A percentile compares a stretch with the other conserved stretches of the same genome.
These are phyloP conservation scores for Metschnikowia orientalis DNA, from an alignment of 805 yeast genomes.

Conservation along the genomic window DNA sequence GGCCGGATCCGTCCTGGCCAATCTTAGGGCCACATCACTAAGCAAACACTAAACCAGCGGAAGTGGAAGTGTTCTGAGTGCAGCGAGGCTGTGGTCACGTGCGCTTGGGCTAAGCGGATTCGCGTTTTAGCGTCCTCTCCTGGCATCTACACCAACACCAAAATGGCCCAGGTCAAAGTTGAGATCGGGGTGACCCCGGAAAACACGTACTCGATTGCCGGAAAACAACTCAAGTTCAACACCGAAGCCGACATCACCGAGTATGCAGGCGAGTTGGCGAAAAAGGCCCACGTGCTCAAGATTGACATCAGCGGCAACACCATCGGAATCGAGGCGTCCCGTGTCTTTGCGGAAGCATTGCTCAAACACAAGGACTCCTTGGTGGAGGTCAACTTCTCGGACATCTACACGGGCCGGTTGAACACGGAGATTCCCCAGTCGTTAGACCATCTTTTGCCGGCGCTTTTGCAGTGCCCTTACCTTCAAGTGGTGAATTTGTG, in stretches of 20 bases:
- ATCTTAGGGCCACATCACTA: too few relatives aligned
- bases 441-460: constrained; percentile 66
- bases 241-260: constrained; percentile 67
- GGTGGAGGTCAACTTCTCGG: constrained; percentile 78
- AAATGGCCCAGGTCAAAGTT: constrained; percentile 24
- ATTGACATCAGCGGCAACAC: constrained; percentile 91
- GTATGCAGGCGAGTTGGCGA: constrained; percentile 53
- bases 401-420: constrained; percentile 89
- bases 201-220: constrained; percentile 58
- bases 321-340: constrained; percentile 85
- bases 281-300: constrained; percentile 38
- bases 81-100: too few relatives aligned
- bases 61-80: too few relatives aligned
- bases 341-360: constrained; percentile 58
- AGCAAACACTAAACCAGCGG: too few relatives aligned
- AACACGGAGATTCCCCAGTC: constrained; percentile 92
- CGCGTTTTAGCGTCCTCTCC: too few relatives aligned
- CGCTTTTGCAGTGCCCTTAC: constrained; percentile 62
- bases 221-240: constrained; percentile 74
- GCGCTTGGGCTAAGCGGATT: too few relatives aligned
- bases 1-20: too few relatives aligned
- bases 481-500: constrained; percentile 75
- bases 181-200: constrained; percentile 39
- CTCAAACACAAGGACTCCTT: constrained; percentile 42
- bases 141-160: too few relatives aligned